phyloP scores from a whole-genome alignment of 228 moss, liverwort and hornwort species.

The Sphagnum fallax region DNA sequence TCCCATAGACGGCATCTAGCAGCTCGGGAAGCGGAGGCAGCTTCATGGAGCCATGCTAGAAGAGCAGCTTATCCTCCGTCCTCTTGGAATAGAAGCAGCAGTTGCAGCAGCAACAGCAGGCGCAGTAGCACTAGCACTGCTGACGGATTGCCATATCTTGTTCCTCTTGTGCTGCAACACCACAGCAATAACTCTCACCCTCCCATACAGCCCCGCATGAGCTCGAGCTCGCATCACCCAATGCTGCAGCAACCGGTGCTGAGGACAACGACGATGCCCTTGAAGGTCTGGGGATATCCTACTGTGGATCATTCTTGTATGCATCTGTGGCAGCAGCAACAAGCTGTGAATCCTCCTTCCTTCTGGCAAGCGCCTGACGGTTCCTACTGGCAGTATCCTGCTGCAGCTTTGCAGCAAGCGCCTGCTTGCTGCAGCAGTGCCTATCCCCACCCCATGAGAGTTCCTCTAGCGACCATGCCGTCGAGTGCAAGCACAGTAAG shows the following conservation, averaged over 20 bases:
- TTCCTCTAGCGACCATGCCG: slow-evolving; percentile 48
- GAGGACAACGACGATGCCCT: slow-evolving; percentile 6
- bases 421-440: slow-evolving; percentile 9
- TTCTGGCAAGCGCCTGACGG: slow-evolving; percentile 98
- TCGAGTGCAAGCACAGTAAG: too few species aligned
- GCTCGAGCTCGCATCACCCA: slow-evolving; percentile 8
- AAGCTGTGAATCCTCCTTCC: slow-evolving; percentile 59
- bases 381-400: slow-evolving; percentile 97
- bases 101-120: slow-evolving; percentile 15
- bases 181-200: slow-evolving; percentile 46
- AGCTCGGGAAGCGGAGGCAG: slow-evolving; percentile 95
- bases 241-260: slow-evolving; percentile 34
- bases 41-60: slow-evolving; percentile 88
- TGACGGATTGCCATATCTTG: slow-evolving; percentile 54
- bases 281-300: slow-evolving; percentile 94
- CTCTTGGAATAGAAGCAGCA: slow-evolving; percentile 49
- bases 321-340: slow-evolving; percentile 93
- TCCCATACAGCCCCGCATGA: slow-evolving; percentile 68
- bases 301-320: slow-evolving; percentile 81
- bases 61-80: slow-evolving; percentile 21
- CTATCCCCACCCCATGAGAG: slow-evolving; percentile 70
- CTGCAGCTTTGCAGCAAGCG: slow-evolving; percentile 38
- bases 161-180: slow-evolving; percentile 21
- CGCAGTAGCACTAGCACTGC: slow-evolving; percentile 8
- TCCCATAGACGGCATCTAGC: slow-evolving; percentile 90